phyloP scores from a whole-genome alignment of 192 early-diverging fungal genomes.

The Polychytrium aggregatum region DNA sequence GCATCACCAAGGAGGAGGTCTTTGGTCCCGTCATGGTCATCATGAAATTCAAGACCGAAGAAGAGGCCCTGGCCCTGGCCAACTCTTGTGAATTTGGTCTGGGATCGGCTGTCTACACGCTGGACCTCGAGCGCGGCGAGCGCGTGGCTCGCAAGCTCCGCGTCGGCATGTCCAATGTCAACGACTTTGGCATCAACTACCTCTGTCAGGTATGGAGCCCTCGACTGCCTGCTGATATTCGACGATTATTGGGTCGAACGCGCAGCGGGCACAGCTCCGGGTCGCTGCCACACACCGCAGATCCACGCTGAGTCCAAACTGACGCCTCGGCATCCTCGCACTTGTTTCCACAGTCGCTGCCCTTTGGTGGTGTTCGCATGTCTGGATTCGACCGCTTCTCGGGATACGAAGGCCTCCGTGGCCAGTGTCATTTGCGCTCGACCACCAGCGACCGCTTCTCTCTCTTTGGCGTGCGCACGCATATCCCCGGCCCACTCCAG shows the following conservation, averaged over 20 bases:
- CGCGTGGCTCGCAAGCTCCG: slow-evolving; percentile 50
- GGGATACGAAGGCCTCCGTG: slow-evolving; percentile 20
- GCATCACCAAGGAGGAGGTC: slow-evolving; percentile 65
- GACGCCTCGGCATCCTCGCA: no score
- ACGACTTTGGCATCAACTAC: slow-evolving; percentile 80
- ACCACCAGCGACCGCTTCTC: slow-evolving; percentile 10
- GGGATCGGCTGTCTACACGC: slow-evolving; percentile 68
- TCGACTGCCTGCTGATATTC: no score
- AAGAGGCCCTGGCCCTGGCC: slow-evolving; percentile 48
- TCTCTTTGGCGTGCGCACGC: slow-evolving; percentile 5
- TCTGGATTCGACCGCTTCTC: slow-evolving; percentile 16
- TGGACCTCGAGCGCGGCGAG: slow-evolving; percentile 46
- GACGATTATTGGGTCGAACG: no score
- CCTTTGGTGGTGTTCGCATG: slow-evolving; percentile 16
- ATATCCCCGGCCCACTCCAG: slow-evolving; percentile 5
- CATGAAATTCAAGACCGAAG: slow-evolving; percentile 63
- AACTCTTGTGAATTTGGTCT: slow-evolving; percentile 67
- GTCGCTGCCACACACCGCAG: no score
- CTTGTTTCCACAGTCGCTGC: slow-evolving; percentile 4
- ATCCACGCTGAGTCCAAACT: no score
- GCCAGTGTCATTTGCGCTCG: slow-evolving; percentile 14
- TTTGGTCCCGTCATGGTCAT: slow-evolving; percentile 86
- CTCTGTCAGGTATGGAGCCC: slow-evolving; percentile 45
- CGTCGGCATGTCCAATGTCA: slow-evolving; percentile 73
- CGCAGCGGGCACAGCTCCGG: no score